Percentiles rank a stretch among this genome's conserved stretches.
These are phyloP conservation scores for Jaenimonas drosophilae DNA, from an alignment of 208 protist genomes.

Conservation along the genomic window DNA sequence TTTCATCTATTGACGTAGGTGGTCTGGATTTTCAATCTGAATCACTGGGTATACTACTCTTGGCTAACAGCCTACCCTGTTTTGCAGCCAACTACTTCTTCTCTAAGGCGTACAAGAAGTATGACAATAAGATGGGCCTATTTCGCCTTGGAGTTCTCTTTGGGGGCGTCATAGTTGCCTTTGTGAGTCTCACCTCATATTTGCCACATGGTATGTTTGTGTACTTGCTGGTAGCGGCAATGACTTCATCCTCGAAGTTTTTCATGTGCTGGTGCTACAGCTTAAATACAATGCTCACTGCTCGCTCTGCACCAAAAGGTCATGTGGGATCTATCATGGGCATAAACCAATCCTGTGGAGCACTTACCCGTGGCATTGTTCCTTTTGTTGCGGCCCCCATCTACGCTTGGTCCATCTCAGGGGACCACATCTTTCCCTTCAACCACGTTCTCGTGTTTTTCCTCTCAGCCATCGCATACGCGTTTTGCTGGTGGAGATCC, in stretches of 20 bases:
- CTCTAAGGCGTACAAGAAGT: constrained; percentile 14
- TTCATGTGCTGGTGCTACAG: constrained; percentile 52
- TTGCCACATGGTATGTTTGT: neutral
- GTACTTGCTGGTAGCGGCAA: constrained; percentile 15
- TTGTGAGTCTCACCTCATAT: constrained; percentile 11
- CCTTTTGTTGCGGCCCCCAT: constrained; percentile 25
- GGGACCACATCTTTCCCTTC: constrained; percentile 23
- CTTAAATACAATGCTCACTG: constrained; percentile 46
- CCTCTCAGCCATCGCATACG: constrained; percentile 8
- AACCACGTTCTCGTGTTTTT: constrained; percentile 51
- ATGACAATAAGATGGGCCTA: constrained; percentile 27
- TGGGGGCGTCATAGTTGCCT: constrained; percentile 5
- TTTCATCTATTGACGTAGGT: constrained; percentile 13
- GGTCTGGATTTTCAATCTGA: constrained; percentile 19
- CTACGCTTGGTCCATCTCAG: constrained; percentile 43
- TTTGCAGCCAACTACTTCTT: constrained; percentile 31
- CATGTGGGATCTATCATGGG: constrained; percentile 44
- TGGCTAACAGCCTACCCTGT: constrained; percentile 32
- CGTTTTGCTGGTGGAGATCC: constrained; percentile 15
- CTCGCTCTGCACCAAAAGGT: constrained; percentile 19
- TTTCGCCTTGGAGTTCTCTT: constrained; percentile 15
- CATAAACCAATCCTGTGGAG: constrained; percentile 52
- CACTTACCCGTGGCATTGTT: constrained; percentile 23
- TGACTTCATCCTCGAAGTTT: constrained; percentile 15
- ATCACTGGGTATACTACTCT: constrained; percentile 23